Conservation (phyloP, 768 basidiomycete species). For the Boletus sp. region DNA sequence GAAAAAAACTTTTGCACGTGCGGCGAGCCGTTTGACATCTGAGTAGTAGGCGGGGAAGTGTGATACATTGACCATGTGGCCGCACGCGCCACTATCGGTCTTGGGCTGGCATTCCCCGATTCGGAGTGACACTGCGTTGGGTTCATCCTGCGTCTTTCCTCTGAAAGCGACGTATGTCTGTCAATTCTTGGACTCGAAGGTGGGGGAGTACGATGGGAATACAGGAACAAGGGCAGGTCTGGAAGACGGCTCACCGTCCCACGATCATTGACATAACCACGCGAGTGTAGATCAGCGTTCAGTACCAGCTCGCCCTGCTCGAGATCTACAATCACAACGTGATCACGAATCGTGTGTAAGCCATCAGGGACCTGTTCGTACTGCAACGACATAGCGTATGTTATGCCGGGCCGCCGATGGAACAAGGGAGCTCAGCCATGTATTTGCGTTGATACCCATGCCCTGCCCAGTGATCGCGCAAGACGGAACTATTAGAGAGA, state of each 20-base stretch:
- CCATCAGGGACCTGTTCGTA: conserved; percentile 5
- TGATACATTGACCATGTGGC: neutral
- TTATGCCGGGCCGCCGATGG: too few species aligned
- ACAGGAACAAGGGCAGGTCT: neutral
- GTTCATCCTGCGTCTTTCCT: neutral
- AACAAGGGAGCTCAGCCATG: neutral
- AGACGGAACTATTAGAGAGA: neutral
- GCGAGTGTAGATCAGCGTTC: conserved; percentile 13
- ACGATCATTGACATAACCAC: conserved; percentile 2
- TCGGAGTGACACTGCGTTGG: neutral
- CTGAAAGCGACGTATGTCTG: neutral
- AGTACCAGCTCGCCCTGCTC: neutral
- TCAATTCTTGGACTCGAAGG: neutral
- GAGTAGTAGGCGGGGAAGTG: neutral
- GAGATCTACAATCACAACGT: conserved; percentile 1
- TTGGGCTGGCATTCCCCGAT: neutral
- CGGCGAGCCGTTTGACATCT: neutral
- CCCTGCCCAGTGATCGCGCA: neutral
- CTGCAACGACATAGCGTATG: neutral
- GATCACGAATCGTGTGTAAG: conserved; percentile 1
- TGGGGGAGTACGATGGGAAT: neutral
- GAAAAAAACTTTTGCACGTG: neutral
- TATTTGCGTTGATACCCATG: neutral
- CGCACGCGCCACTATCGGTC: neutral
- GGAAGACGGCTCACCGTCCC: neutral